A percentile compares a stretch with the other conserved stretches of the same genome.
Conservation (phyloP, 257 asterid species). For the Ocimum tenuiflorum region DNA sequence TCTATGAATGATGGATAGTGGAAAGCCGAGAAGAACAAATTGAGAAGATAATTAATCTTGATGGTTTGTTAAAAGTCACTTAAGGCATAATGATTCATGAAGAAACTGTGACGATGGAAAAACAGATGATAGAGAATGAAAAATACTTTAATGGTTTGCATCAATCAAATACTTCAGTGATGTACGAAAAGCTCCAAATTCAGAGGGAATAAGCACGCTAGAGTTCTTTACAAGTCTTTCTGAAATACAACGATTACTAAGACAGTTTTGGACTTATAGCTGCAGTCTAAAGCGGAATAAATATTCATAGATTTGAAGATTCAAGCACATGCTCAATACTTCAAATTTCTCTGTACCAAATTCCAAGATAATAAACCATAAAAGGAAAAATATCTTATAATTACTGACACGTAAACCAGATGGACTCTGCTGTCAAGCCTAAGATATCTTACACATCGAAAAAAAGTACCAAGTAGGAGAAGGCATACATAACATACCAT, state of each 20-base stretch:
- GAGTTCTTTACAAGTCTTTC: too few relatives aligned
- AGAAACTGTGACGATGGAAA: not conserved
- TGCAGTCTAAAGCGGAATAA: too few relatives aligned
- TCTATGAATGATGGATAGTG: not conserved
- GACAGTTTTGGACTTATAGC: too few relatives aligned
- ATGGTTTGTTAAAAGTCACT: not conserved
- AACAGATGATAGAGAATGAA: not conserved
- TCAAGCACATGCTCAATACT: not conserved
- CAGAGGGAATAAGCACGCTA: not conserved
- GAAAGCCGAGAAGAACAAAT: too few relatives aligned
- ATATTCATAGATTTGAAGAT: too few relatives aligned
- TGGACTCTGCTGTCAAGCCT: not conserved
- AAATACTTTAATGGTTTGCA: not conserved
- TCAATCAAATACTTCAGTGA: not conserved
- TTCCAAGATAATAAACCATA: not conserved
- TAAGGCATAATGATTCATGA: not conserved
- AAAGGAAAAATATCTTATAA: not conserved
- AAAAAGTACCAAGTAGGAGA: not conserved
- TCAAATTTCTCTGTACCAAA: not conserved
- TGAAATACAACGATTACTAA: too few relatives aligned
- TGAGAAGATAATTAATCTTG: not conserved
- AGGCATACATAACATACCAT: conserved; percentile 52
- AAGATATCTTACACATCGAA: not conserved
- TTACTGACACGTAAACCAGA: not conserved
- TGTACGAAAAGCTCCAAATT: not conserved